Percentiles rank a stretch among this genome's conserved stretches.
Conservation (phyloP, 208 protist species). For the Crithidia expoeki region DNA sequence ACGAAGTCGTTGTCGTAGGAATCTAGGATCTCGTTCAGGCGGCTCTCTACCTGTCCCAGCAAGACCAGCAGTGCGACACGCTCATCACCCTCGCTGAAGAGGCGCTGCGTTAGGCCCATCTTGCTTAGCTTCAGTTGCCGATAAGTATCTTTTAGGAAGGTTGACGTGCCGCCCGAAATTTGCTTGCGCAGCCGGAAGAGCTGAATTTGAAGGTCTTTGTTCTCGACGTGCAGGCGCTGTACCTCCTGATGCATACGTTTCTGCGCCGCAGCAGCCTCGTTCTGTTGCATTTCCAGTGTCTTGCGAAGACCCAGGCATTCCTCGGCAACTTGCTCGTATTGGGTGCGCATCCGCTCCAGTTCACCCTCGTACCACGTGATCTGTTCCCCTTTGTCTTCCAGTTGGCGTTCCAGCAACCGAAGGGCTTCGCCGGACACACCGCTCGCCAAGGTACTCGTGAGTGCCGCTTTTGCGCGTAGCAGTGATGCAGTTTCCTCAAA, state of each 20-base stretch:
- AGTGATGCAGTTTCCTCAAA: constrained; percentile 80
- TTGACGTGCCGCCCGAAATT: constrained; percentile 59
- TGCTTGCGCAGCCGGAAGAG: constrained; percentile 87
- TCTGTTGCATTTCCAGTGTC: constrained; percentile 37
- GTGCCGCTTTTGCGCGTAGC: constrained; percentile 67
- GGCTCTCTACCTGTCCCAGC: constrained; percentile 82
- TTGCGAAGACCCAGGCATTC: constrained; percentile 51
- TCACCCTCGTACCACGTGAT: constrained; percentile 72
- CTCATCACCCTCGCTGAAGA: constrained; percentile 88
- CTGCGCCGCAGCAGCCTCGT: constrained; percentile 27
- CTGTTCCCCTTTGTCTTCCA: constrained; percentile 59
- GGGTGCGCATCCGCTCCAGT: constrained; percentile 62
- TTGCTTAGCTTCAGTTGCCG: constrained; percentile 74
- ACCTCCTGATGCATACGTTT: constrained; percentile 55
- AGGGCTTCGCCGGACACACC: constrained; percentile 63
- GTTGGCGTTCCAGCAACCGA: constrained; percentile 46
- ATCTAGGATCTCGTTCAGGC: constrained; percentile 83
- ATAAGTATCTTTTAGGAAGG: constrained; percentile 75
- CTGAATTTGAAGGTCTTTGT: constrained; percentile 88
- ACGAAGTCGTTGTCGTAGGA: constrained; percentile 81
- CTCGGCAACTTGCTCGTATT: constrained; percentile 66
- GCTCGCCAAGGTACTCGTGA: constrained; percentile 55
- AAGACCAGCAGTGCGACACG: constrained; percentile 74
- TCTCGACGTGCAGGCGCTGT: constrained; percentile 76
- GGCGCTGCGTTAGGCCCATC: constrained; percentile 63